Base-by-base conservation (phyloP, 441 rosid species). In the Francoa sonchifolia region DNA sequence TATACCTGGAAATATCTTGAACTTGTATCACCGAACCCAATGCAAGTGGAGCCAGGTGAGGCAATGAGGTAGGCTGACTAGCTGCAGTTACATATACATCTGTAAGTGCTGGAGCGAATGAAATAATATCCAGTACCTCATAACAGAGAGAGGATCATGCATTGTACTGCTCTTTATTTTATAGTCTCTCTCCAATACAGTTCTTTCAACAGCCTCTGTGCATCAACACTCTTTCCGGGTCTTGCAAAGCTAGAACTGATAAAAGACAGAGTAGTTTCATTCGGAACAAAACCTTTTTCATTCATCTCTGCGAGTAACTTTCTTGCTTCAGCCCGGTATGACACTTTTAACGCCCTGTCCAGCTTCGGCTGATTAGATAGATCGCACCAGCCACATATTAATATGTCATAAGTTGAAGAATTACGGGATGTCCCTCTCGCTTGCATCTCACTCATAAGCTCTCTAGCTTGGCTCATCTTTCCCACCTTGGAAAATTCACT, bases 391-490 rank as follows among this genome's bases (percentile, higher is more conserved):
- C 88, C 93, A 63, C 76, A 49, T 37, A 90, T 67, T 52, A 86
- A 63, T 38, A 79, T 74, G 66, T 78, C 74, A 26, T 80, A 86
- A 19, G 95, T 86, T 20, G 76, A 78, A 56, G 78, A 51, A 63
- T 78, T 78, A 30, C 83, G 78, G 18, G 42, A 39, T 15, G 65
- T 68, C 45, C 77, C 69, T 61, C 84, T 78, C 47, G 43, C 44
- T 46, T 55, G 59, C 99, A 90, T 90, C 69, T 80, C 96, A 52
- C 74, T 72, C 61, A 78, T 44, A 49, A 82, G 76, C 62, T 78
- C 90, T 55, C 79, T 69, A 10, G 94, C 87, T 60, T 82, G 89
- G 40, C 59, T 63, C 95, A 90, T 76, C 66, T 72, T 76, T 52
- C 90, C 87, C 28, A 29, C 67, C 61, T 67, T 70, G 19, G 79